Conservation (phyloP, 176 grass and related monocot species). For the Neostapfia colusana region DNA sequence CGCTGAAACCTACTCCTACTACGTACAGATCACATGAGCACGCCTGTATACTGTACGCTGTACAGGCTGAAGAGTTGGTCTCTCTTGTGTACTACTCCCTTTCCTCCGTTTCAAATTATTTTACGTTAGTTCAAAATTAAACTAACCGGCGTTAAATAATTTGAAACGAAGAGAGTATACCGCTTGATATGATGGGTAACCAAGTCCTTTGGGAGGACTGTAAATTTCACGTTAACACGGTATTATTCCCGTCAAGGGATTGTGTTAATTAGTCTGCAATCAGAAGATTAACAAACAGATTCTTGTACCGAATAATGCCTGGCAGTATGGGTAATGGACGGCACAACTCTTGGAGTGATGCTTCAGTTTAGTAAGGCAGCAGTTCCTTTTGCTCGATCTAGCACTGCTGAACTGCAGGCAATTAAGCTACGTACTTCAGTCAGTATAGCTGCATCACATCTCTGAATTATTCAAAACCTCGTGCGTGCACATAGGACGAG, state of each 20-base stretch:
- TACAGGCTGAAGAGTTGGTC: background rate
- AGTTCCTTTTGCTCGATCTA: background rate
- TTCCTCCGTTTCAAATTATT: no score
- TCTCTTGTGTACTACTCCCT: slow-evolving; percentile 27
- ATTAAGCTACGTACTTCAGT: background rate
- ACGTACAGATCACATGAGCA: background rate
- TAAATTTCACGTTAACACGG: background rate
- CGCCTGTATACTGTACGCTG: background rate
- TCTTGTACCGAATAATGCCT: slow-evolving; percentile 1
- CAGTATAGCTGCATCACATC: background rate
- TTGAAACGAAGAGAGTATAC: no score
- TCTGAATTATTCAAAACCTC: background rate
- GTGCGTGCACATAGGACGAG: no score
- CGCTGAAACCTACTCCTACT: slow-evolving; percentile 18
- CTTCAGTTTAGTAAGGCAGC: no score
- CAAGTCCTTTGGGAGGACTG: slow-evolving; percentile 20
- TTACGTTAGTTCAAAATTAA: no score
- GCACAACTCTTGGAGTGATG: no score
- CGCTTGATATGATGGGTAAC: slow-evolving; percentile 31
- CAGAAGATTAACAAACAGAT: slow-evolving; percentile 24
- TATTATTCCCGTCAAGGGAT: background rate
- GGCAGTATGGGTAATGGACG: no score
- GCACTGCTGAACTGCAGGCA: background rate
- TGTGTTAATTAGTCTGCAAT: slow-evolving; percentile 34
- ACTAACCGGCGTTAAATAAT: no score